phyloP scores from a whole-genome alignment of 768 basidiomycete genomes.

The Thelephora aurantiotincta region DNA sequence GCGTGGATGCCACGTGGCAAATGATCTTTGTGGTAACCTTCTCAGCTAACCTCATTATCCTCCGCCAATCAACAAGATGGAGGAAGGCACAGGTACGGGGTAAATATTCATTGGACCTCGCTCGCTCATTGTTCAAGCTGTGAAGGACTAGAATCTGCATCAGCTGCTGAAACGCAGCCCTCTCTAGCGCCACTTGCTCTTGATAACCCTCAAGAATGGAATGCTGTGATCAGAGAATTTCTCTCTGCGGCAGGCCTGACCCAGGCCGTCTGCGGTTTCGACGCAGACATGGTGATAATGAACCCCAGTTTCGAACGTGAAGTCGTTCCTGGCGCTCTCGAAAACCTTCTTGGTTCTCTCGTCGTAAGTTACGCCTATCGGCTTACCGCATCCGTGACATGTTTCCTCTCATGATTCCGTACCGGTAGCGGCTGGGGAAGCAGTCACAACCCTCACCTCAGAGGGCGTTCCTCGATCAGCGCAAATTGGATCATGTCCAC shows the following conservation, averaged over 20 bases:
- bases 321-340: constrained; percentile 40
- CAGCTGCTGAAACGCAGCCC: not conserved
- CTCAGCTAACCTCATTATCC: too few relatives aligned
- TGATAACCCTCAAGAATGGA: constrained; percentile 50
- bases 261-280: constrained; percentile 48
- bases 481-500: constrained; percentile 52
- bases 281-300: constrained; percentile 59
- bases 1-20: too few relatives aligned
- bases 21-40: too few relatives aligned
- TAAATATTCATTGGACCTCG: too few relatives aligned
- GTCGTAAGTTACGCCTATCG: constrained; percentile 23
- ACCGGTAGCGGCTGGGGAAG: not conserved
- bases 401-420: not conserved
- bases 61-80: too few relatives aligned
- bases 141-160: too few relatives aligned
- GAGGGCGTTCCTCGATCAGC: constrained; percentile 38
- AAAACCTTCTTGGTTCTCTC: constrained; percentile 33
- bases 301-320: constrained; percentile 50
- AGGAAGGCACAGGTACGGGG: too few relatives aligned
- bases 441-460: constrained; percentile 3
- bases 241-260: constrained; percentile 37
- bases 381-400: not conserved
- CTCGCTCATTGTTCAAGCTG: too few relatives aligned
- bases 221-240: constrained; percentile 39
- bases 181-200: constrained; percentile 14